Percentiles rank a stretch among this genome's conserved stretches.
Evolutionary conservation across 768 basidiomycete genomes (phyloP).

Genomic region (Dentipellis fragilis): DNA sequence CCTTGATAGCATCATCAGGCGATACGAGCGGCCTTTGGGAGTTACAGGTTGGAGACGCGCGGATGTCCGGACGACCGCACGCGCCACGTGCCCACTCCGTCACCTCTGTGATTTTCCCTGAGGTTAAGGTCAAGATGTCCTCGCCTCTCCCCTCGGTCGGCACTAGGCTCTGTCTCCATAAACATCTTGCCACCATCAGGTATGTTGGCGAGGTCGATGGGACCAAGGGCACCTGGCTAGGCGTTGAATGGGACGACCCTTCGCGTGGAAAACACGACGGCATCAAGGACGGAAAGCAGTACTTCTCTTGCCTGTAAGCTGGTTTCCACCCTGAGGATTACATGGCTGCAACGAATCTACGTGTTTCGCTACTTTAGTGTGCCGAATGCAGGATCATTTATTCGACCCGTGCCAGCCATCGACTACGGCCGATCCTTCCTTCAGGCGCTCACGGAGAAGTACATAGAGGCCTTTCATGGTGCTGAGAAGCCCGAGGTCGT

Average conservation of each 20-base stretch:
- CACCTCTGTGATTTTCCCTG: neutral
- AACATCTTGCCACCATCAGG: conserved; percentile 57
- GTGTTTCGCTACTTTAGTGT: conserved; percentile 28
- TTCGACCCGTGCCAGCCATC: conserved; percentile 55
- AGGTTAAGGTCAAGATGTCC: neutral
- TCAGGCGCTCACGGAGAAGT: conserved; percentile 65
- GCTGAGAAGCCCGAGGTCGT: conserved; percentile 47
- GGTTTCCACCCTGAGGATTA: neutral
- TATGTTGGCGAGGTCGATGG: conserved; percentile 57
- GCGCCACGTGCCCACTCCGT: too few relatives aligned
- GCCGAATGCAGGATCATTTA: conserved; percentile 65
- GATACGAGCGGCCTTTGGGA: neutral
- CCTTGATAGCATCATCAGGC: conserved; percentile 3
- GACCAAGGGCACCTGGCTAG: conserved; percentile 73
- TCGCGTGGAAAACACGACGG: conserved; percentile 84
- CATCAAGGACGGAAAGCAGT: conserved; percentile 60
- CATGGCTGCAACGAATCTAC: neutral
- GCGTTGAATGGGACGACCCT: conserved; percentile 94
- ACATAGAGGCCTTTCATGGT: conserved; percentile 55
- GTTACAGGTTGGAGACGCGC: too few relatives aligned
- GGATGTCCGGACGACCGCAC: too few relatives aligned
- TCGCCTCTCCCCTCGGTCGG: conserved; percentile 20
- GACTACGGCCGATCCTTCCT: conserved; percentile 64
- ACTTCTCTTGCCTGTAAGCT: conserved; percentile 71
- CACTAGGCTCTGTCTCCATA: conserved; percentile 44